Evolutionary conservation across 805 yeast genomes (phyloP).

Genomic region (Sugiyamaella lignohabitans): DNA sequence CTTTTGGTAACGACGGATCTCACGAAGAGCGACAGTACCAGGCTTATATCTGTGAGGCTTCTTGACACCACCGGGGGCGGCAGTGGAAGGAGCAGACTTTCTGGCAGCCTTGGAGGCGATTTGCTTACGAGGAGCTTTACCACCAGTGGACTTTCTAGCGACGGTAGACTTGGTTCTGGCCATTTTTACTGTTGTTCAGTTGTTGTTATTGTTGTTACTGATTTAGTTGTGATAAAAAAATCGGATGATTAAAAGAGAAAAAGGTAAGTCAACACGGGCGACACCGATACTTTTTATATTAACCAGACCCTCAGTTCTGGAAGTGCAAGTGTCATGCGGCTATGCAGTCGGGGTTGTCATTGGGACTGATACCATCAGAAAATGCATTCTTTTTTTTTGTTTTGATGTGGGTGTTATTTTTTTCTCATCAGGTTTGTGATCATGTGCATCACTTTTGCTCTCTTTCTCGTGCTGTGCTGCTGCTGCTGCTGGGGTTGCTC

Average conservation of each 20-base stretch:
- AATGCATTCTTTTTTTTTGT: too few relatives aligned
- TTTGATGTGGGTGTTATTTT: too few relatives aligned
- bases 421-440: too few relatives aligned
- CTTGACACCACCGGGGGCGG: conserved; percentile 75
- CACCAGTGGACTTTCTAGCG: conserved; percentile 86
- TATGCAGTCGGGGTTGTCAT: too few relatives aligned
- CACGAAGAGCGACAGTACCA: conserved; percentile 90
- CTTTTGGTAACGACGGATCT: conserved; percentile 87
- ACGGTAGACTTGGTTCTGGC: conserved; percentile 76
- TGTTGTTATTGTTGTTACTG: conserved; percentile 3
- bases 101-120: conserved; percentile 87
- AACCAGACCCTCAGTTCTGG: too few relatives aligned
- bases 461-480: too few relatives aligned
- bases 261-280: too few relatives aligned
- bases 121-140: conserved; percentile 90
- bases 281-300: conserved; percentile 5
- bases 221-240: conserved; percentile 1
- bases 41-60: conserved; percentile 93
- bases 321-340: too few relatives aligned
- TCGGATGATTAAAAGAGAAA: conserved; percentile 7
- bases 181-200: conserved; percentile 39
- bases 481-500: too few relatives aligned
- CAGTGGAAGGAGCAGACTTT: conserved; percentile 69
- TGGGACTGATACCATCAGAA: too few relatives aligned
- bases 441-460: too few relatives aligned